Base-by-base conservation (phyloP, 2,329 filamentous ascomycete species). In the Fusarium piperis region DNA sequence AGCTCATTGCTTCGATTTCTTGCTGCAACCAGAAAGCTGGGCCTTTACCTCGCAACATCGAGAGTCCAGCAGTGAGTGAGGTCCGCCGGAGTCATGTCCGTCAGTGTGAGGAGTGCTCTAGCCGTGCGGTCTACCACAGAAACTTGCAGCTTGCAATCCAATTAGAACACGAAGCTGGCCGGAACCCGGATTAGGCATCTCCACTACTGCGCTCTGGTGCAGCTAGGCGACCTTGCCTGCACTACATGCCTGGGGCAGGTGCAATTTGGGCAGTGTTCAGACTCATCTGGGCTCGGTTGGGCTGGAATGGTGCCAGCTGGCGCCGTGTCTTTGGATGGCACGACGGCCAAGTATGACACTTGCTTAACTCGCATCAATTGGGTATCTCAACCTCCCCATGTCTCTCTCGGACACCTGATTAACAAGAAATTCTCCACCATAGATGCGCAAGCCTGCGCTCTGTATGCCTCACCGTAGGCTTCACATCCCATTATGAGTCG, bases 291-390 rank as follows among this genome's bases (percentile, higher is more conserved):
- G 11, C 58, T 62, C 48, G 53, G 70, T 78, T 78, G 72, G 76
- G 68, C 70, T 68, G 66, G 65, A 74, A 76, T 65, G 57, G 67
- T 81, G 84, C 83, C 83, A 86, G 83, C 83, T 86, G 84, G 83
- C 84, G 81, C 73, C 70, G 78, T 78, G 75, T 83, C 80, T 81
- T 81, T 85, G 84, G 84, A 81, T 75, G 77, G 79, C 72, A 75
- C 71, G 67, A 68, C 69, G 67, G 51, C 72, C 72, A 70, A 51
- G 64, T 59, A 71, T 63, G 62, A 62, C 69, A 67, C 70, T 64
- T 65, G 66, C 61, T 65, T 62, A 63, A 69, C 61, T 74, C 59
- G 65, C 62, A 66, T 74, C 70, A 70, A 68, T 72, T 71, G 74
- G 74, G 74, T 77, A 77, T 77, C 70, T 73, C 60, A 61, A 68